phyloP scores from a whole-genome alignment of 768 basidiomycete species.

The Lentinula lateritia region DNA sequence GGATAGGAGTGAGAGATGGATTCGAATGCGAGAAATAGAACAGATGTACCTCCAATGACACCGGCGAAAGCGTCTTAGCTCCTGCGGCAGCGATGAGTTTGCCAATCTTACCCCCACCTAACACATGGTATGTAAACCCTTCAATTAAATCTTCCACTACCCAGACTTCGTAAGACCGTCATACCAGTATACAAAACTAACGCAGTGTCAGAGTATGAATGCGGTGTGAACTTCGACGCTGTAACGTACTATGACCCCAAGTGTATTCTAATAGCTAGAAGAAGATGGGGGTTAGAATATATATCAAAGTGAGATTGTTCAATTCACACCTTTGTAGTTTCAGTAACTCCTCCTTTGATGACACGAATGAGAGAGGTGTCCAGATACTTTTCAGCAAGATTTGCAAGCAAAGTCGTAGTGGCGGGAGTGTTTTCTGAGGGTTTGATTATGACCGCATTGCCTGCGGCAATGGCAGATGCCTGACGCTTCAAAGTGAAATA shows the following conservation, averaged over 20 bases:
- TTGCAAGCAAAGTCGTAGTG: conserved; percentile 50
- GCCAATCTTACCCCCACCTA: conserved; percentile 43
- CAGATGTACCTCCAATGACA: conserved; percentile 45
- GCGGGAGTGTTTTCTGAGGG: conserved; percentile 68
- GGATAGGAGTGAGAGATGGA: not conserved
- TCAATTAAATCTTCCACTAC: not conserved
- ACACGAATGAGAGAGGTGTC: conserved; percentile 62
- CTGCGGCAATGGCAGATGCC: conserved; percentile 66
- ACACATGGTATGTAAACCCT: not conserved
- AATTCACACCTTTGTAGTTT: conserved; percentile 47
- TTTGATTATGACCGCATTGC: conserved; percentile 67
- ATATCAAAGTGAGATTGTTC: not conserved
- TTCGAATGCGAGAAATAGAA: not conserved
- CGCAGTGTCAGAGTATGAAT: conserved; percentile 13
- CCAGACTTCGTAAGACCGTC: not conserved
- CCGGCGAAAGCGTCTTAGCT: conserved; percentile 69
- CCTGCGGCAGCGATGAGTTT: conserved; percentile 68
- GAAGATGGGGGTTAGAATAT: conserved; percentile 9
- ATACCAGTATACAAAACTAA: conserved; percentile 62
- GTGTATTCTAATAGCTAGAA: conserved; percentile 62
- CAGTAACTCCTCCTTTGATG: conserved; percentile 61
- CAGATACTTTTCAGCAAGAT: conserved; percentile 71
- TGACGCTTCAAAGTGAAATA: conserved; percentile 9
- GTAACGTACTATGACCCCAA: conserved; percentile 50
- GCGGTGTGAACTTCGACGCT: not conserved